A percentile compares a stretch with the other conserved stretches of the same genome.
These are phyloP conservation scores for Myxozyma neglecta DNA, from an alignment of 805 yeast genomes.

Conservation along the genomic window DNA sequence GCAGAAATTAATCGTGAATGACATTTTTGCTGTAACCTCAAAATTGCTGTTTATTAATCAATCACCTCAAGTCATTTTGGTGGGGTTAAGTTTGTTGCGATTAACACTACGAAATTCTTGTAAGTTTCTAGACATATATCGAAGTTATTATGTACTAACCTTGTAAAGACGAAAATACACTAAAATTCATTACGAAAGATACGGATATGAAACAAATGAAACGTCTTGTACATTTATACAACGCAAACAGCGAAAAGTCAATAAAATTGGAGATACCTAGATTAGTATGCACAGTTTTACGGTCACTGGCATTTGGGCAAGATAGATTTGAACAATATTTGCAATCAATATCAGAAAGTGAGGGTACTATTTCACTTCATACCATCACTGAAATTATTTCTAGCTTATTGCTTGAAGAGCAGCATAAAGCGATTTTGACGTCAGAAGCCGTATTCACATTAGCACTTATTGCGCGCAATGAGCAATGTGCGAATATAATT, in stretches of 20 bases:
- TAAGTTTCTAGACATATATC: neutral
- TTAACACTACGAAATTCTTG: slow-evolving; percentile 5
- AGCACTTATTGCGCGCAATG: slow-evolving; percentile 1
- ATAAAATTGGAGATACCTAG: slow-evolving; percentile 7
- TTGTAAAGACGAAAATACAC: slow-evolving; percentile 4
- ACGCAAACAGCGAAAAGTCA: neutral
- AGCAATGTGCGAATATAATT: neutral
- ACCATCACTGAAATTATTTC: neutral
- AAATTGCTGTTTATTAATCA: neutral
- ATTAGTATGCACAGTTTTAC: slow-evolving; percentile 1
- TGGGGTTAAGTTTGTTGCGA: slow-evolving; percentile 10
- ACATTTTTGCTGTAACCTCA: neutral
- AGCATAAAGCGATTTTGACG: neutral
- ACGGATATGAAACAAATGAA: neutral
- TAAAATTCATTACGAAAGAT: neutral
- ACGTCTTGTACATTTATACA: neutral
- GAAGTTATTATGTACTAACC: neutral
- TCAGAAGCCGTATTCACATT: slow-evolving; percentile 8
- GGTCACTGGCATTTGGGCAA: neutral
- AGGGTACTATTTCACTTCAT: neutral
- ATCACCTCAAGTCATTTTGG: slow-evolving; percentile 10
- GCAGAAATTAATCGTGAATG: neutral
- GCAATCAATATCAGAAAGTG: neutral
- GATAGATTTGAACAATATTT: neutral
- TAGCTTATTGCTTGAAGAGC: neutral